phyloP scores from a whole-genome alignment of 208 protist genomes.

The Leishmania mexicana region DNA sequence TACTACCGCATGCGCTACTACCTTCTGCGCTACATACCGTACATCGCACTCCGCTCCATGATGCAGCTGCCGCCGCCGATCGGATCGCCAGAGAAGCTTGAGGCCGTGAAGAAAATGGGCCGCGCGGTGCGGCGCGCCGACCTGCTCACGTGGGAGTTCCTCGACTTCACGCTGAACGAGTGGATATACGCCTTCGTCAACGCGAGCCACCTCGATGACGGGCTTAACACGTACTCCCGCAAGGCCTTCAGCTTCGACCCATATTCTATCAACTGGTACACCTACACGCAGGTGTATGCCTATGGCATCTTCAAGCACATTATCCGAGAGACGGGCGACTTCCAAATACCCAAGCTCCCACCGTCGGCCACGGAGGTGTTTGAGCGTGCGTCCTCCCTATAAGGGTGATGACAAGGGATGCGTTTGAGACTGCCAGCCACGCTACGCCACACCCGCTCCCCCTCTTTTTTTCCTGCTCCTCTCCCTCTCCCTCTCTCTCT shows the following conservation, averaged over 20 bases:
- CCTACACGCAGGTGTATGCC: slow-evolving; percentile 69
- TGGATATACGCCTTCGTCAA: slow-evolving; percentile 64
- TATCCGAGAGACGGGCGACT: slow-evolving; percentile 48
- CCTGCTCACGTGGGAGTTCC: slow-evolving; percentile 69
- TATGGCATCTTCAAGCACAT: slow-evolving; percentile 80
- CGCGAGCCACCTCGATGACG: slow-evolving; percentile 49
- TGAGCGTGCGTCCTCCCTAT: slow-evolving; percentile 54
- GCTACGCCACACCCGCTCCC: not conserved
- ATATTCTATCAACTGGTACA: slow-evolving; percentile 73
- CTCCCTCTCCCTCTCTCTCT: not conserved
- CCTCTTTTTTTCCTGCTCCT: not conserved
- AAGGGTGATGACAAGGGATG: slow-evolving; percentile 1
- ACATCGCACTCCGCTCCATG: slow-evolving; percentile 36
- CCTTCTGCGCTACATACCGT: slow-evolving; percentile 67
- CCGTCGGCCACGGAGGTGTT: slow-evolving; percentile 52
- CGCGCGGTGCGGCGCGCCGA: slow-evolving; percentile 58
- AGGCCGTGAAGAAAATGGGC: slow-evolving; percentile 50
- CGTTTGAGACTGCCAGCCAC: not conserved
- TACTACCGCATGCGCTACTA: slow-evolving; percentile 57
- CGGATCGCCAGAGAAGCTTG: slow-evolving; percentile 48
- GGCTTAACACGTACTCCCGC: slow-evolving; percentile 43
- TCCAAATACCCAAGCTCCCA: slow-evolving; percentile 38
- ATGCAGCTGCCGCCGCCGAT: slow-evolving; percentile 58
- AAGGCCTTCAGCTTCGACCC: slow-evolving; percentile 61
- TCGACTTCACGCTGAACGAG: slow-evolving; percentile 56